These are phyloP conservation scores for Symbiodinium pilosum DNA, from an alignment of 73 alveolate species.

Conservation along the genomic window DNA sequence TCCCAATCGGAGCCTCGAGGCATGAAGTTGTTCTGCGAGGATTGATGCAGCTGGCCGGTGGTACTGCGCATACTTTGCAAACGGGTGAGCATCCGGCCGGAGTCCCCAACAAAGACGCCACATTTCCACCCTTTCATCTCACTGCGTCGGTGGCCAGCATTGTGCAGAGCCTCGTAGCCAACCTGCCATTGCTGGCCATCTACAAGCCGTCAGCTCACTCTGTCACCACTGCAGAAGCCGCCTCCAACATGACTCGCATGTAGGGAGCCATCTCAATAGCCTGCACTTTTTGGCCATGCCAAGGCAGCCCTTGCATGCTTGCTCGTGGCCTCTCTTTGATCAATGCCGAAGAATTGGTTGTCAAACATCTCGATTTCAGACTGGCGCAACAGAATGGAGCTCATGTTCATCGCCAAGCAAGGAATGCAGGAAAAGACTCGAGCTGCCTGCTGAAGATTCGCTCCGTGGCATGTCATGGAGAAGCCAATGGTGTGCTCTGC, in stretches of 20 bases:
- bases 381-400: constrained; percentile 6
- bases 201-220: too few relatives aligned
- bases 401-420: too few relatives aligned
- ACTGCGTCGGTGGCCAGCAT: constrained; percentile 48
- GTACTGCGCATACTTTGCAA: background rate
- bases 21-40: background rate
- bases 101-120: constrained; percentile 70
- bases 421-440: background rate
- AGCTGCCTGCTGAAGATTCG: constrained; percentile 52
- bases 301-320: background rate
- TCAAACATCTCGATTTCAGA: constrained; percentile 79
- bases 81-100: constrained; percentile 39
- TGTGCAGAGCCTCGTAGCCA: constrained; percentile 77
- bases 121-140: constrained; percentile 71
- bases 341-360: constrained; percentile 83
- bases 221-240: background rate
- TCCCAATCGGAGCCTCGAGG: constrained; percentile 57
- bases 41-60: background rate
- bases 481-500: constrained; percentile 93
- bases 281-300: background rate
- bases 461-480: constrained; percentile 82
- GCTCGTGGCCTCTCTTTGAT: constrained; percentile 18
- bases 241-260: constrained; percentile 84
- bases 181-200: background rate
- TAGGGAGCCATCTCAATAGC: constrained; percentile 64